Percentiles rank a stretch among this genome's conserved stretches.
phyloP scores from a whole-genome alignment of 2,329 filamentous ascomycete species.

The Thielaviopsis musarum region DNA sequence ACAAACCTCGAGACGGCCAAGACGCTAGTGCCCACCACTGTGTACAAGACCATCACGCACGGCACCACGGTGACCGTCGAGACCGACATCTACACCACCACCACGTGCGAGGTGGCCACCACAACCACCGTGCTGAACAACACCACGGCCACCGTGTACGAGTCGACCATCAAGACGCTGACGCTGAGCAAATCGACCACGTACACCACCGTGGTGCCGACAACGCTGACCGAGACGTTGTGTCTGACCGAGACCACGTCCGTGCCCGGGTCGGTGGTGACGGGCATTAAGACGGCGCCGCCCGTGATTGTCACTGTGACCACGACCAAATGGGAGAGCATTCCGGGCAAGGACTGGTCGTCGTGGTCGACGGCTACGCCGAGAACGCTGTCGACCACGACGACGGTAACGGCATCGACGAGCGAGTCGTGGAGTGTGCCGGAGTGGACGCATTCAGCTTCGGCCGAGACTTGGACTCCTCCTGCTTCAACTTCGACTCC shows the following conservation, averaged over 20 bases:
- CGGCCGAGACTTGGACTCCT: not conserved
- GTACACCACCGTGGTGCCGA: constrained; percentile 1
- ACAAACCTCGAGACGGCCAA: not conserved
- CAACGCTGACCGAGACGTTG: constrained; percentile 2
- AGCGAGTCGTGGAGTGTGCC: not conserved
- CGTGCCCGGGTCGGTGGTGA: not conserved
- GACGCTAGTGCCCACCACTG: not conserved
- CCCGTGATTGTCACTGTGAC: constrained; percentile 5
- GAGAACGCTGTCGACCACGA: constrained; percentile 2
- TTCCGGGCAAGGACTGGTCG: not conserved
- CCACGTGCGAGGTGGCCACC: constrained; percentile 3
- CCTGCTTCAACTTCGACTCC: not conserved
- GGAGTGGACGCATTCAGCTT: not conserved
- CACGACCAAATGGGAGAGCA: not conserved
- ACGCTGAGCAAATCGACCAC: not conserved
- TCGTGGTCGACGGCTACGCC: not conserved
- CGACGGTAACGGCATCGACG: not conserved
- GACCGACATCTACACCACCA: constrained; percentile 7
- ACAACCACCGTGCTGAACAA: constrained; percentile 1
- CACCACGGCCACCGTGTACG: constrained; percentile 3
- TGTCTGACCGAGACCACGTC: constrained; percentile 2
- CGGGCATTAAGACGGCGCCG: not conserved
- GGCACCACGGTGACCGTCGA: constrained; percentile 5
- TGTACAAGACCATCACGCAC: not conserved
- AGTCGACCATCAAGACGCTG: constrained; percentile 3